A percentile compares a stretch with the other conserved stretches of the same genome.
Conservation (phyloP, 768 basidiomycete species). For the Pulveroboletus sp. region DNA sequence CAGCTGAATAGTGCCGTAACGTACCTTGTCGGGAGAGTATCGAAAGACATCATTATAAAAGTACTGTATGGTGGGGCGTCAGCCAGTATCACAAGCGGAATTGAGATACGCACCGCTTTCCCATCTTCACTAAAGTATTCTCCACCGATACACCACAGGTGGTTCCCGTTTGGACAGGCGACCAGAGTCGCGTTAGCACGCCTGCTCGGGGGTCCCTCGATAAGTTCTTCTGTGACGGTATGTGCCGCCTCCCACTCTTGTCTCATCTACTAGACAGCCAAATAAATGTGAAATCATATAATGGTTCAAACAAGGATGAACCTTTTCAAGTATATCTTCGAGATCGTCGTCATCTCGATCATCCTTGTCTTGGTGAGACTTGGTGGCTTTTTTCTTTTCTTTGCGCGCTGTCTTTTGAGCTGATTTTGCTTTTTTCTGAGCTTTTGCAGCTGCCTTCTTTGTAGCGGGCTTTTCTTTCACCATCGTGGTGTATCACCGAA, state of each 20-base stretch:
- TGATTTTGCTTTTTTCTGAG: conserved; percentile 65
- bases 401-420: conserved; percentile 69
- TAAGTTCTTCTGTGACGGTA: conserved; percentile 81
- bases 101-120: conserved; percentile 55
- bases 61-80: conserved; percentile 42
- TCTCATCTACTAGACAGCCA: conserved; percentile 56
- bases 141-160: conserved; percentile 83
- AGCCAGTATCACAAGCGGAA: neutral
- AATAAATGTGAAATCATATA: no score
- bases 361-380: conserved; percentile 42
- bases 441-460: conserved; percentile 51
- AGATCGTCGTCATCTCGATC: conserved; percentile 76
- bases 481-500: no score
- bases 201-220: conserved; percentile 77
- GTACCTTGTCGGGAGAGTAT: conserved; percentile 78
- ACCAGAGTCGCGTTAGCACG: conserved; percentile 84
- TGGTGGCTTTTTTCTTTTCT: conserved; percentile 57
- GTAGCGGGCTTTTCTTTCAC: conserved; percentile 15
- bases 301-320: conserved; percentile 28
- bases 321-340: conserved; percentile 80
- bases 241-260: conserved; percentile 83
- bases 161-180: conserved; percentile 74
- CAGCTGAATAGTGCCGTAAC: no score
- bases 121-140: conserved; percentile 88
- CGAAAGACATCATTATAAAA: conserved; percentile 89